Evolutionary conservation across 768 basidiomycete species (phyloP).

Genomic region (Suillus spraguei): DNA sequence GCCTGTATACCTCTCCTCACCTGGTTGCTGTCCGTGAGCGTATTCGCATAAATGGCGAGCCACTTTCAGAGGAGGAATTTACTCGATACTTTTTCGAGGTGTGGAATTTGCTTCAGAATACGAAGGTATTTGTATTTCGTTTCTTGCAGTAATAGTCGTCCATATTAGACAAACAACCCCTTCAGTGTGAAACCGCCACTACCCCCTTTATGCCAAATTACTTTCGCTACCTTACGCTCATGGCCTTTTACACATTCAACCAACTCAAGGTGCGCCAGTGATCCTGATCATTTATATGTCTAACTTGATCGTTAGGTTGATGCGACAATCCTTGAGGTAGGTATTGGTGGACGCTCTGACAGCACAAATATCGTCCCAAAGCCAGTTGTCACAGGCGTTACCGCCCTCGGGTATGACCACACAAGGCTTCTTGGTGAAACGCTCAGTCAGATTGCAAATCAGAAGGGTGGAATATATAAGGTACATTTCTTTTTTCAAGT

Average conservation of each 20-base stretch:
- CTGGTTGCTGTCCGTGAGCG: slow-evolving; percentile 94
- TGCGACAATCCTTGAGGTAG: slow-evolving; percentile 94
- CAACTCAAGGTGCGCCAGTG: slow-evolving; percentile 52
- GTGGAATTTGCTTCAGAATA: slow-evolving; percentile 78
- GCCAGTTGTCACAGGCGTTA: slow-evolving; percentile 89
- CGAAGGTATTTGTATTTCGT: slow-evolving; percentile 43
- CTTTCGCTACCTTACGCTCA: slow-evolving; percentile 90
- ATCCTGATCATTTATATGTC: neutral
- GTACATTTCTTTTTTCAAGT: slow-evolving; percentile 35
- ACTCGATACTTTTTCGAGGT: slow-evolving; percentile 94
- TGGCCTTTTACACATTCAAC: slow-evolving; percentile 91
- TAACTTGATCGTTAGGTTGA: slow-evolving; percentile 51
- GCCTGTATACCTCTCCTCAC: slow-evolving; percentile 96
- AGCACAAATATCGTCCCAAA: slow-evolving; percentile 94
- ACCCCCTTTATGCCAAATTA: slow-evolving; percentile 84
- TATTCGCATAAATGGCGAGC: slow-evolving; percentile 89
- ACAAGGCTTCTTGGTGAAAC: slow-evolving; percentile 86
- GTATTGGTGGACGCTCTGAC: slow-evolving; percentile 92
- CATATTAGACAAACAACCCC: slow-evolving; percentile 7
- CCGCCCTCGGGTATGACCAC: slow-evolving; percentile 92
- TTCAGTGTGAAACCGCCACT: slow-evolving; percentile 46
- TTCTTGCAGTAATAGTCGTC: neutral
- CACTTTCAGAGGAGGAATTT: slow-evolving; percentile 87
- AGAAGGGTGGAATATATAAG: slow-evolving; percentile 98
- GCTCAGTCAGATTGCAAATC: slow-evolving; percentile 85